Conservation (phyloP, 192 early-diverging fungal genomes). For the Podila minutissima region DNA sequence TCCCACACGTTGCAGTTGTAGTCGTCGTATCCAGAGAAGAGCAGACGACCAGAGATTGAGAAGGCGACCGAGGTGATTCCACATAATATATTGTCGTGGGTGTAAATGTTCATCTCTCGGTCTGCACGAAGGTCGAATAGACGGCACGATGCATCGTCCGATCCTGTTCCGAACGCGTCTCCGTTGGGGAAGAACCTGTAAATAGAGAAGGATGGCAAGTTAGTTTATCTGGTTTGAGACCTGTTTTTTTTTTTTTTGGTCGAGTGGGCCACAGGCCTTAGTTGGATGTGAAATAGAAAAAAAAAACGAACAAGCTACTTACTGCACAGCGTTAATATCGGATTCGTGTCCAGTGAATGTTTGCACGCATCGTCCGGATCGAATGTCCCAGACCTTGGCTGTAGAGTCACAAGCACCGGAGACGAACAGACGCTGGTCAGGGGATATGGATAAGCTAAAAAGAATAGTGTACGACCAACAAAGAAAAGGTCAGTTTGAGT, state of each 20-base stretch:
- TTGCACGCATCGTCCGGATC: slow-evolving; percentile 95
- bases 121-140: slow-evolving; percentile 98
- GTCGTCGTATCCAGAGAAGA: slow-evolving; percentile 99
- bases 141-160: slow-evolving; percentile 98
- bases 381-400: slow-evolving; percentile 99
- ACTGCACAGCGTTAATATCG: slow-evolving; percentile 99
- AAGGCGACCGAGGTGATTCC: slow-evolving; percentile 99
- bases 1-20: slow-evolving; percentile 99
- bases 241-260: background rate
- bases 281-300: background rate
- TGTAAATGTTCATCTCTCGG: slow-evolving; percentile 97
- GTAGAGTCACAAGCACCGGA: slow-evolving; percentile 99
- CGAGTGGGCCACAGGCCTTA: background rate
- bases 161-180: slow-evolving; percentile 97
- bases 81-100: slow-evolving; percentile 98
- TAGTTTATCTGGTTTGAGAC: background rate
- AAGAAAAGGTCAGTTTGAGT: too few relatives aligned
- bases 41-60: slow-evolving; percentile 92
- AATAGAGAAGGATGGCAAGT: background rate
- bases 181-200: slow-evolving; percentile 97
- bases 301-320: slow-evolving; percentile 47
- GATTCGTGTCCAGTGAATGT: slow-evolving; percentile 98
- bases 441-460: slow-evolving; percentile 83
- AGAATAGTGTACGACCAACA: background rate
- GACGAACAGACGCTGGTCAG: slow-evolving; percentile 96